phyloP scores from a whole-genome alignment of 805 yeast species.

The Suhomyces sp. region DNA sequence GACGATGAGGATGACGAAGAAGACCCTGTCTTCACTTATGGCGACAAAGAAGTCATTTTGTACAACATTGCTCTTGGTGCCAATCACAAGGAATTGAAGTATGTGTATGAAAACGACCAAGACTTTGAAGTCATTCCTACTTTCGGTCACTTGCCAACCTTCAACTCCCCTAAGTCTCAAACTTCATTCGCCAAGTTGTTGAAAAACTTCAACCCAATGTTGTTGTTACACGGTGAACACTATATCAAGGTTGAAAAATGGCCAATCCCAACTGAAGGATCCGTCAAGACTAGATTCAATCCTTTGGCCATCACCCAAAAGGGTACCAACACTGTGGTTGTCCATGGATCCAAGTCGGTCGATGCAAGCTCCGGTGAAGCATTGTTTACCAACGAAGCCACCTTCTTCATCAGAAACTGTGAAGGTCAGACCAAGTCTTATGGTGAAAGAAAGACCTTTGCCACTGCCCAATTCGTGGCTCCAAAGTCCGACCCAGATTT shows the following conservation, averaged over 20 bases:
- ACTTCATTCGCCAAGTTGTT: conserved; percentile 59
- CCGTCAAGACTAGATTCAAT: conserved; percentile 54
- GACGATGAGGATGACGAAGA: conserved; percentile 37
- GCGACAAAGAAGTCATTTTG: conserved; percentile 68
- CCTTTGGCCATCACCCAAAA: conserved; percentile 81
- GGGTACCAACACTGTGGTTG: conserved; percentile 78
- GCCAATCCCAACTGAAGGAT: conserved; percentile 75
- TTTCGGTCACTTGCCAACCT: conserved; percentile 85
- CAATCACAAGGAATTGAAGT: conserved; percentile 67
- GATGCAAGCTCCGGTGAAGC: conserved; percentile 68
- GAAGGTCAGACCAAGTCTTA: conserved; percentile 50
- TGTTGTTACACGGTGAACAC: conserved; percentile 93
- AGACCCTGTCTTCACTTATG: conserved; percentile 52
- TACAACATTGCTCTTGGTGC: conserved; percentile 93
- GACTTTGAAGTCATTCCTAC: conserved; percentile 87
- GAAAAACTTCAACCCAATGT: conserved; percentile 83
- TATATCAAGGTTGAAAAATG: conserved; percentile 71
- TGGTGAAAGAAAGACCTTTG: conserved; percentile 54
- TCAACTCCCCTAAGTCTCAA: conserved; percentile 58
- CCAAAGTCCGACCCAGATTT: conserved; percentile 67
- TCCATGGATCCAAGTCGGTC: conserved; percentile 67
- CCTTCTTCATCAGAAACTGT: conserved; percentile 79
- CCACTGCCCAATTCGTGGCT: conserved; percentile 59
- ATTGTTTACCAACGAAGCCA: conserved; percentile 76
- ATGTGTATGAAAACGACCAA: conserved; percentile 70